A percentile compares a stretch with the other conserved stretches of the same genome.
phyloP scores from a whole-genome alignment of 2,329 filamentous ascomycete genomes.

The Basipetospora chlamydospora region DNA sequence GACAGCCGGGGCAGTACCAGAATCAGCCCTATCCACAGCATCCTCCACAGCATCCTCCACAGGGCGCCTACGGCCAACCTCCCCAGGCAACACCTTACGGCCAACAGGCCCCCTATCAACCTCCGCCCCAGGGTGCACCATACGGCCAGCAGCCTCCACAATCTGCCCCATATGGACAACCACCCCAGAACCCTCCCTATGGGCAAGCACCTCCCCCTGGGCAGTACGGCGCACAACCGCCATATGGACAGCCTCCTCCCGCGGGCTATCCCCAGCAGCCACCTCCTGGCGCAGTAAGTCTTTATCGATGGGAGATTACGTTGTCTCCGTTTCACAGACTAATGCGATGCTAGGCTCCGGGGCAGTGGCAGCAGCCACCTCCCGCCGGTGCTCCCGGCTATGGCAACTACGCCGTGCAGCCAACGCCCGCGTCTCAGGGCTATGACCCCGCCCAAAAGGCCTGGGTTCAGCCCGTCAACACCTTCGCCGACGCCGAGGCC shows the following conservation, averaged over 20 bases:
- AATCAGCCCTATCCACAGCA: neutral
- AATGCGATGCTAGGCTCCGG: conserved; percentile 1
- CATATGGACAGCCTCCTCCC: conserved; percentile 6
- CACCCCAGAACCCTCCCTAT: no score
- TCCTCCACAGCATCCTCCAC: neutral
- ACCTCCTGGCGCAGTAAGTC: conserved; percentile 4
- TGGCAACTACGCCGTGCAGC: conserved; percentile 7
- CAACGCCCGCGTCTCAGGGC: conserved; percentile 15
- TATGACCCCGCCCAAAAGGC: conserved; percentile 16
- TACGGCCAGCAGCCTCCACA: conserved; percentile 8
- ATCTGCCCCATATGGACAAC: conserved; percentile 7
- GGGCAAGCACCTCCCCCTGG: conserved; percentile 5
- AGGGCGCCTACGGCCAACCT: neutral
- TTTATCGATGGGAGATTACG: neutral
- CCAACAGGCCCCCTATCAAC: conserved; percentile 4
- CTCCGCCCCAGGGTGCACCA: conserved; percentile 3
- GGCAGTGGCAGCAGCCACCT: conserved; percentile 11
- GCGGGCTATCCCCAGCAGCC: neutral
- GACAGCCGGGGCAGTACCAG: neutral
- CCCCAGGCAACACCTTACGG: conserved; percentile 3
- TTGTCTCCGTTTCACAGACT: conserved; percentile 2
- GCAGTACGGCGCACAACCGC: conserved; percentile 4
- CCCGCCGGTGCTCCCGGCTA: conserved; percentile 5
- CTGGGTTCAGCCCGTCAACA: conserved; percentile 14
- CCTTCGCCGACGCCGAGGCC: conserved; percentile 14